Base-by-base conservation (phyloP, 2,329 filamentous ascomycete genomes). In the Ceratocystis destructans region DNA sequence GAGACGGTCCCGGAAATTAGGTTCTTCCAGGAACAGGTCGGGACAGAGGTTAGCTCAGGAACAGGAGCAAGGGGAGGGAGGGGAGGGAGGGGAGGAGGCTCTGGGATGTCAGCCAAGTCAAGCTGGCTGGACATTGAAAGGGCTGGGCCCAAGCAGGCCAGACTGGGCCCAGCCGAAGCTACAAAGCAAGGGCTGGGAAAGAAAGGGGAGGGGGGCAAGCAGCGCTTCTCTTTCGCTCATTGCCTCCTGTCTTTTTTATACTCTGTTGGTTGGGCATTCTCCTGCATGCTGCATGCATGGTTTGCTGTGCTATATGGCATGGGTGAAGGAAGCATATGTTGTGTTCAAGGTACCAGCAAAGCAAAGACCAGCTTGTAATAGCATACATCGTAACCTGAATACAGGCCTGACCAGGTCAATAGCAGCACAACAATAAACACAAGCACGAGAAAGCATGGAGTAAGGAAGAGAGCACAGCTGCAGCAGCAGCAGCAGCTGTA, bases 1-100 rank as follows among this genome's bases (percentile, higher is more conserved):
- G 20, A 10, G 8, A 53, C 53, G 22, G 53, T 57, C 53, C 53
- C 53, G 22, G 53, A 57, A 57, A 57, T n/a, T 57, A 8, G 53
- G 53, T 57, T 57, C 28, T 33, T 57, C 28, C 53, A 57, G 53
- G 53, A 33, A 57, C 53, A 57, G 53, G 53, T 28, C 25, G 50
- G 50, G 25, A 55, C 50, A 55, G 50, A 25, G 20, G 5, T 15
- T 25, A 28, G 50, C 5, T 25, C 50, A 55, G 20, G 50, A 28
- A 55, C 50, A 55, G 22, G 53, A 57, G 31, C 22, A 57, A 33
- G 53, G 53, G 17, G 20, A 5, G 10, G 7, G 20, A 5, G 10
- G 7, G 20, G 25, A 31, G 37, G 37, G 20, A 5, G 10, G 7
- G 20, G 25, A 31, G 37, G 37, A 41, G 37, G 37, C 37, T 41